Percentiles rank a stretch among this genome's conserved stretches.
phyloP scores from a whole-genome alignment of 1,284 basidiomycete genomes.

The Rhodotorula sp. region DNA sequence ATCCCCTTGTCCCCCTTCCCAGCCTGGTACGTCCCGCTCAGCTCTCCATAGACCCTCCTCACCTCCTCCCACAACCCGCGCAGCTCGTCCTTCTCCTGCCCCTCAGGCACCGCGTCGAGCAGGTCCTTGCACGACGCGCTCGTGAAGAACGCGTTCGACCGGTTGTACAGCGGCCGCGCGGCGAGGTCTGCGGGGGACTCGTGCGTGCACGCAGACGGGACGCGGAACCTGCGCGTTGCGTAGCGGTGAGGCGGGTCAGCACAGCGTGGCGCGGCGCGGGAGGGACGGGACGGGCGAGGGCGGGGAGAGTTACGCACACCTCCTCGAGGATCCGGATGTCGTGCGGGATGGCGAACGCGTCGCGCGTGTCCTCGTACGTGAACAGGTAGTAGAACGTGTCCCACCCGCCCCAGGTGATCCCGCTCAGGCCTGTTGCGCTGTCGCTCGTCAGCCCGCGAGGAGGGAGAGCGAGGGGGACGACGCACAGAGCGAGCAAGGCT shows the following conservation, averaged over 20 bases:
- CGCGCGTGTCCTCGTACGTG: slow-evolving; percentile 40
- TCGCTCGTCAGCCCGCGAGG: no score
- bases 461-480: neutral
- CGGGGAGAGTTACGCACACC: slow-evolving; percentile 8
- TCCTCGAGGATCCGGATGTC: slow-evolving; percentile 40
- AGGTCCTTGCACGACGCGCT: slow-evolving; percentile 18
- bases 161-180: slow-evolving; percentile 34
- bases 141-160: slow-evolving; percentile 36
- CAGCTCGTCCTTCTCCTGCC: slow-evolving; percentile 8
- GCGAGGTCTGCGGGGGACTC: slow-evolving; percentile 22
- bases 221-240: slow-evolving; percentile 24
- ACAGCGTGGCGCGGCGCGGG: neutral
- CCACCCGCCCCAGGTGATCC: slow-evolving; percentile 36
- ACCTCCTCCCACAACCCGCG: slow-evolving; percentile 11
- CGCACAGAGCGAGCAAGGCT: slow-evolving; percentile 34
- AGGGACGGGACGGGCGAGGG: neutral
- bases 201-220: slow-evolving; percentile 7
- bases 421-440: slow-evolving; percentile 16
- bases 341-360: slow-evolving; percentile 38
- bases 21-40: slow-evolving; percentile 29
- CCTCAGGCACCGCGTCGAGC: slow-evolving; percentile 9
- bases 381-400: slow-evolving; percentile 34
- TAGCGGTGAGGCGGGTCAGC: no score
- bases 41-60: slow-evolving; percentile 14
- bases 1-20: slow-evolving; percentile 31